Base-by-base conservation (phyloP, 495 filamentous ascomycete species). In the Penicillium goetzii region DNA sequence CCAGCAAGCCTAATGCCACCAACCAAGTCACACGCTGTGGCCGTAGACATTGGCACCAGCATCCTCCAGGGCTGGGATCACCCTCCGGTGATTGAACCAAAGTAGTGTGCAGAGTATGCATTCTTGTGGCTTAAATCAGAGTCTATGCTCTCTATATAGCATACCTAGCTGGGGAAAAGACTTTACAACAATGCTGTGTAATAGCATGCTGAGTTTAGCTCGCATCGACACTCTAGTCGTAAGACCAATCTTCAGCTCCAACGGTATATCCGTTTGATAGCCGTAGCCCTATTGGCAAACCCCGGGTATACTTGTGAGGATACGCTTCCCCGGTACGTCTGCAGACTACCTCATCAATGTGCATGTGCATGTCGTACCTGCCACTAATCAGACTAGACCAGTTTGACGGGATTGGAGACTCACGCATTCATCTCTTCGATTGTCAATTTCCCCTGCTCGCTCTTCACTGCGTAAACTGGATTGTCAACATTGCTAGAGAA, bases 371-470 rank as follows among this genome's bases (percentile, higher is more conserved):
- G 23, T 47, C 10, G 3, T 47, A 47, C 10, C 41, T 47, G 41
- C 5, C 10, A 12, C 19, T 11, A 23, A 47, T 47, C 41, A 47
- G 41, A 47, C 41, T 21, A 47, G 41, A 23, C 0, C 41, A 6
- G 3, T 23, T 47, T 9, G 23, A 47, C 7, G 17, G n/a, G 11
- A 17, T 19, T n/a, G 40, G 6, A 2, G 6, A 75, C 80, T 74
- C 65, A 81, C 78, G 67, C 69, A 55, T 84, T 83, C 79, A 84
- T 84, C 53, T 84, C 80, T 63, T 82, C 80, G 40, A 83, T 81
- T 0, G 80, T 84, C 26, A 84, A 60, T 33, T 79, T 79, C 47
- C 76, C 71, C 60, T 79, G 77, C 66, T 77, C 70, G 62, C 80
- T 74, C 47, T 74, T 73, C 6, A 82, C 80, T 54, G 74, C 79